Evolutionary conservation across 352 stramenopile species (phyloP).

Genomic region (Pythium periplocum): DNA sequence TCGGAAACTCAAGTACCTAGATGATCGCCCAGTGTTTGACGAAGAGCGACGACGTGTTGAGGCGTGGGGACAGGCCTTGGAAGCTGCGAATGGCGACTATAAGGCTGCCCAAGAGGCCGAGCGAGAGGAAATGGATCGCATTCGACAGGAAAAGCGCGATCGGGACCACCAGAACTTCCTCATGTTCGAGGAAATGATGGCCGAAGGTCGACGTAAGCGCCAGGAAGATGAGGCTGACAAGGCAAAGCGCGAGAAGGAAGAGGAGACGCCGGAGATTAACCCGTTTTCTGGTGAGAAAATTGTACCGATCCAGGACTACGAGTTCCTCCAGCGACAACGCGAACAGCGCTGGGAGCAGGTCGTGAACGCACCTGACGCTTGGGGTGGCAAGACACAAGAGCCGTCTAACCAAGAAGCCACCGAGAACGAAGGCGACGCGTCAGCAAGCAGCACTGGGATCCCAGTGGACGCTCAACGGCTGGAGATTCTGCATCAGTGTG

Average conservation of each 20-base stretch:
- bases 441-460: slow-evolving; percentile 17
- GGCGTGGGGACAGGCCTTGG: slow-evolving; percentile 60
- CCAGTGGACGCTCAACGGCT: slow-evolving; percentile 44
- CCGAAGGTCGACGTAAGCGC: slow-evolving; percentile 51
- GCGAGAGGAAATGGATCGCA: slow-evolving; percentile 76
- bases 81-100: slow-evolving; percentile 66
- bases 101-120: slow-evolving; percentile 79
- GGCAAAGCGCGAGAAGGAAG: slow-evolving; percentile 12
- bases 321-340: slow-evolving; percentile 50
- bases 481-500: slow-evolving; percentile 70
- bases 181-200: slow-evolving; percentile 86
- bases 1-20: slow-evolving; percentile 74
- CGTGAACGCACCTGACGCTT: slow-evolving; percentile 33
- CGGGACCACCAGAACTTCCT: slow-evolving; percentile 84
- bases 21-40: slow-evolving; percentile 81
- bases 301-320: slow-evolving; percentile 50
- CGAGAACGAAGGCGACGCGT: not conserved
- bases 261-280: slow-evolving; percentile 32
- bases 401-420: slow-evolving; percentile 20
- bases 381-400: not conserved
- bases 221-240: slow-evolving; percentile 34
- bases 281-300: slow-evolving; percentile 73
- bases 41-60: slow-evolving; percentile 84
- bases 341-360: slow-evolving; percentile 62
- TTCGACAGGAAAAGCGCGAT: slow-evolving; percentile 84